phyloP scores from a whole-genome alignment of 345 rosid genomes.

The Brassica napus region DNA sequence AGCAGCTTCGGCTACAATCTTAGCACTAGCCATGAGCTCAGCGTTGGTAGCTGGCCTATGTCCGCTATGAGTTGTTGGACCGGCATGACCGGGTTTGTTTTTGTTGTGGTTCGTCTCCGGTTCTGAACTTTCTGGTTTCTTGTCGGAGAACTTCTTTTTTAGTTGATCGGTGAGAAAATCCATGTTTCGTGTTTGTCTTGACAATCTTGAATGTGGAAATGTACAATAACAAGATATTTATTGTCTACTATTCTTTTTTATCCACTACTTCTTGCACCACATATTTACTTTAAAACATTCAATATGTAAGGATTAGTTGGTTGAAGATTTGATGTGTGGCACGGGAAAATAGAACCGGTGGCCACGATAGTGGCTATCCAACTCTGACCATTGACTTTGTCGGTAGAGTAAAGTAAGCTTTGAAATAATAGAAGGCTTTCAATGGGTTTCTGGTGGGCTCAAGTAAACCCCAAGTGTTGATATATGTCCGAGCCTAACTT shows the following conservation, averaged over 20 bases:
- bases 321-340: slow-evolving; percentile 16
- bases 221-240: slow-evolving; percentile 12
- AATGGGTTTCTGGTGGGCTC: not conserved
- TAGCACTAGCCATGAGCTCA: slow-evolving; percentile 67
- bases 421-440: not conserved
- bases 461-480: not conserved
- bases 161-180: slow-evolving; percentile 41
- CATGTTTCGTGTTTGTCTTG: slow-evolving; percentile 18
- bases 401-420: not conserved
- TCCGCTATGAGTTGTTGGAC: slow-evolving; percentile 22
- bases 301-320: not conserved
- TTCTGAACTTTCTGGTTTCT: slow-evolving; percentile 26
- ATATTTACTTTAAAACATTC: not conserved
- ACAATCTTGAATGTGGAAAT: slow-evolving; percentile 9
- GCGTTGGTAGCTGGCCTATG: slow-evolving; percentile 42
- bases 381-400: slow-evolving; percentile 17
- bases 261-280: slow-evolving; percentile 20
- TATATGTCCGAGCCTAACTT: not conserved
- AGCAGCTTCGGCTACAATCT: slow-evolving; percentile 62
- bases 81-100: slow-evolving; percentile 28
- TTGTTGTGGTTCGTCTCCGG: slow-evolving; percentile 30
- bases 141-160: slow-evolving; percentile 41
- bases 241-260: slow-evolving; percentile 24
- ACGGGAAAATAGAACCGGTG: not conserved
- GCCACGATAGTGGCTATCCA: slow-evolving; percentile 8